These are phyloP conservation scores for Achlya hypogyna DNA, from an alignment of 352 stramenopile genomes.

Conservation along the genomic window DNA sequence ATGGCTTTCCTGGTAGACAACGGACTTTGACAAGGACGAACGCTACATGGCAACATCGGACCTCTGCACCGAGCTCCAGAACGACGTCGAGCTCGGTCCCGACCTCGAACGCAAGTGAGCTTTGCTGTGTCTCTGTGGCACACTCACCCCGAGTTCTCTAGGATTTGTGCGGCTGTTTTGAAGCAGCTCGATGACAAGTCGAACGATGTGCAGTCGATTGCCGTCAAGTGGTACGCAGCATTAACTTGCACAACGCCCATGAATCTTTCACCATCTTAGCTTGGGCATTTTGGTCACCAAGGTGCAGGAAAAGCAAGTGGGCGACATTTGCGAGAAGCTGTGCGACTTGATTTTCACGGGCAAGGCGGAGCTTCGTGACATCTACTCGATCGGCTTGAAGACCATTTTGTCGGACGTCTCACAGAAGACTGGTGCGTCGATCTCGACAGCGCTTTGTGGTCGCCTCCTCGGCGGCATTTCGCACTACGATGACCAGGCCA, in stretches of 20 bases:
- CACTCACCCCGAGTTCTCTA: conserved; percentile 21
- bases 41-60: conserved; percentile 99
- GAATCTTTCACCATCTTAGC: conserved; percentile 22
- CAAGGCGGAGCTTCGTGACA: conserved; percentile 95
- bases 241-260: neutral
- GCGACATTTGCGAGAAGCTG: conserved; percentile 96
- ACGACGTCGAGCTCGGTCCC: conserved; percentile 75
- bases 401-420: conserved; percentile 93
- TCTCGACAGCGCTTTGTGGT: conserved; percentile 63
- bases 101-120: conserved; percentile 78
- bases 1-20: conserved; percentile 14
- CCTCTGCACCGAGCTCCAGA: conserved; percentile 95
- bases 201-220: conserved; percentile 97
- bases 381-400: conserved; percentile 98
- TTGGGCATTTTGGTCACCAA: conserved; percentile 95
- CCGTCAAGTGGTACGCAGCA: conserved; percentile 64
- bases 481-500: conserved; percentile 58
- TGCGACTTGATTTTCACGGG: conserved; percentile 94
- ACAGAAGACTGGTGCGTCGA: conserved; percentile 76
- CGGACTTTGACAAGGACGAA: conserved; percentile 93
- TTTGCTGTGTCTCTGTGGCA: neutral
- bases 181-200: conserved; percentile 97
- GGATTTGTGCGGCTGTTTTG: conserved; percentile 93
- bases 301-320: conserved; percentile 90
- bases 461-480: conserved; percentile 53